Evolutionary conservation across 2,329 filamentous ascomycete species (phyloP), one percentile per base, ranked within the genome.

Genomic region (Diaporthe sp.): DNA sequence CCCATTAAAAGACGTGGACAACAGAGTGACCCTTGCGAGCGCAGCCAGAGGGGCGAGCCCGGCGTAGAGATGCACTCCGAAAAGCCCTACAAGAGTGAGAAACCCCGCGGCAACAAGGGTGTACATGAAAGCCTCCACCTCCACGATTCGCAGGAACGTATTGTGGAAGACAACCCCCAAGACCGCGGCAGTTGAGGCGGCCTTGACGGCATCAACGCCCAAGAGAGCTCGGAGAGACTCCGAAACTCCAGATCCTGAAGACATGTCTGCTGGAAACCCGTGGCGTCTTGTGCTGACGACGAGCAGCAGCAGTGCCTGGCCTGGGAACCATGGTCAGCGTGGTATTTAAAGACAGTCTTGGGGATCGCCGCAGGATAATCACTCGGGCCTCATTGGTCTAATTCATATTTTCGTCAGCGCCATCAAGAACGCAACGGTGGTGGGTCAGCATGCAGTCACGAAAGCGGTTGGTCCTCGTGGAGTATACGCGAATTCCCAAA

Each of bases 1-100:
- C 8, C 13, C 10, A 25, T 77, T 76, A 69, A 80, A 78, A 17
- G 69, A 65, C 1, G 42, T 59, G 12, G 37, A 65, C 15, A 74
- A 44, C 7, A 78, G 17, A 22, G 49, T 15, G 8, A 68, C 59
- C 25, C 70, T 42, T 22, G 31, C 12, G 17, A 58, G 12, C 2
- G 61, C 72, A 25, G 39, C 22, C 7, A 73, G 39, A n/a, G 51
- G 72, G 1, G 37, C 10, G 17, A 68, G 42, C 10, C 61, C 59
- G 4, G 34, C 28, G 15, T 28, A 57, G 1, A 73, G 12, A 37
- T 73, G 72, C 4, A 65, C 25, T 3, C 37, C 59, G 19, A 55
- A 42, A 13, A 73, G 49, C 1, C 10, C 42, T 4, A 37, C 2
- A 62, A 68, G 22, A 73, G 39, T 28, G 44, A 61, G 25, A 5